Base-by-base conservation (phyloP, 495 filamentous ascomycete genomes). In the Penicillium coprophilum region DNA sequence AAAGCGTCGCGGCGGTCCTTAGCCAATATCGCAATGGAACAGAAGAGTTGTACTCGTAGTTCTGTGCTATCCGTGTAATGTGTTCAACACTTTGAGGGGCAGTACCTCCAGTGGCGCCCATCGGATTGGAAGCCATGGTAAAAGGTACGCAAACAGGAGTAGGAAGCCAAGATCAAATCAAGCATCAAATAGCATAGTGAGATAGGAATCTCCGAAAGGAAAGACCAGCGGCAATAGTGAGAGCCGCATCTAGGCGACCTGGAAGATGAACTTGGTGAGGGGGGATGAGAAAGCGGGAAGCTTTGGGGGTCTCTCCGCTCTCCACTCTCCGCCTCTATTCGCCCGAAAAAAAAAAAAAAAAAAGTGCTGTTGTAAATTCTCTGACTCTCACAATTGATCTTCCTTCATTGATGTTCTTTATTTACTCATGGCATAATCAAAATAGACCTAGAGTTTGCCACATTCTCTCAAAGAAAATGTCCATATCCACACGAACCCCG, bases 1-100 rank as follows among this genome's bases (percentile, higher is more conserved):
- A 73, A 39, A 96, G 70, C 13, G 87, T 86, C 36, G 88, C 82
- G 10, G 90, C 88, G 3, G 91, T 89, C 23, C 91, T 82, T 31
- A 92, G 72, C 92, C 92, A 98, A 61, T 86, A 86, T 62, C 84
- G 84, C 31, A 96, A 75, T 9, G 84, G 80, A 48, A 96, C 86
- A 2, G 75, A 68, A 4, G 82, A 80, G 69, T 89, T 88, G 79
- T 90, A 98, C 28, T 90, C 83, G 65, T 91, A 96, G 21, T 86
- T 78, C 56, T 83, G 73, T 2, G 93, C 93, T 48, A 80, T 82
- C 11, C 80, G 77, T 17, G 83, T 80, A 46, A 97, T 87, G 60
- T 90, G 85, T 55, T 85, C 83, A 31, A 90, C 80, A 52, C 78
- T 91, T 71, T 92, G 77, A 13, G 92, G 76, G 46, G 70, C 59